Conservation (phyloP, 2,329 filamentous ascomycete genomes). For the Scortechinia acanthostroma region DNA sequence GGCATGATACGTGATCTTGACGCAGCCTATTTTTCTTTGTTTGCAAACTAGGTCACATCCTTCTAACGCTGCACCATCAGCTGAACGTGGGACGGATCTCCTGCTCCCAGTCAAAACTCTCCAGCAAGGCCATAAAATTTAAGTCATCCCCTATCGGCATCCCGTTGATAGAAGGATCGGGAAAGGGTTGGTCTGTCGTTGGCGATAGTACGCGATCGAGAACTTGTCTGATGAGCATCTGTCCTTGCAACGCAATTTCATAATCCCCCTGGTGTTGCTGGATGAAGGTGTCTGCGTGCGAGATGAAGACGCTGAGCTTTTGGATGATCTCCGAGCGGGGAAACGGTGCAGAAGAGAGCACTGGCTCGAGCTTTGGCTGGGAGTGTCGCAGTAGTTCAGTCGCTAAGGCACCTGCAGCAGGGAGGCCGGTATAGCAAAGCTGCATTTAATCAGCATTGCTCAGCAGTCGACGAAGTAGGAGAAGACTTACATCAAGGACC, state of each 20-base stretch:
- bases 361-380: too few relatives aligned
- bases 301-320: constrained; percentile 1
- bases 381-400: background rate
- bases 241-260: background rate
- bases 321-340: background rate
- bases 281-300: background rate
- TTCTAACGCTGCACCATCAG: too few relatives aligned
- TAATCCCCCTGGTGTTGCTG: background rate
- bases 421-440: background rate
- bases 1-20: background rate
- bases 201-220: background rate
- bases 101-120: too few relatives aligned
- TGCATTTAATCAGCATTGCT: too few relatives aligned
- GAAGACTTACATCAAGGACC: too few relatives aligned
- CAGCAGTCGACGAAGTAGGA: too few relatives aligned
- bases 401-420: background rate
- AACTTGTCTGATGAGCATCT: background rate
- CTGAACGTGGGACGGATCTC: too few relatives aligned
- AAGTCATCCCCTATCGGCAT: too few relatives aligned
- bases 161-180: too few relatives aligned
- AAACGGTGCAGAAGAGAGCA: background rate
- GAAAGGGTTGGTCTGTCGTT: too few relatives aligned
- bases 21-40: background rate
- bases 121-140: too few relatives aligned
- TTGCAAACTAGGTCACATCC: too few relatives aligned